Evolutionary conservation across 805 yeast species (phyloP).

Genomic region (Teunomyces panamensis): DNA sequence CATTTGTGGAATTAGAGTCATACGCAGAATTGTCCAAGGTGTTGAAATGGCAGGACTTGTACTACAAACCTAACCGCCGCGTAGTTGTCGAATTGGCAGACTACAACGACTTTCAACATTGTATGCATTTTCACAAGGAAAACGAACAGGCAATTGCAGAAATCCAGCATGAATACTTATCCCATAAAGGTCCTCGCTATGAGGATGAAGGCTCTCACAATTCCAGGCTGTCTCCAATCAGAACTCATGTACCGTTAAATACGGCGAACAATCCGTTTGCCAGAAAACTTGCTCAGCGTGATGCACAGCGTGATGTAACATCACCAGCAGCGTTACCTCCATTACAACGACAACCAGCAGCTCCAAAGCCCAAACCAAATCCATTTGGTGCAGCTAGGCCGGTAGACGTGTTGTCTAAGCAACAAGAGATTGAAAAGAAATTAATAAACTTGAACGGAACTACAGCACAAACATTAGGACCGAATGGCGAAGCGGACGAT

Average conservation of each 20-base stretch:
- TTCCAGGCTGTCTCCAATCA: background rate
- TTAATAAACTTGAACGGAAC: conserved; percentile 86
- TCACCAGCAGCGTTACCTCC: conserved; percentile 4
- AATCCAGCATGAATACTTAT: conserved; percentile 28
- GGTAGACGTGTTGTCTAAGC: conserved; percentile 68
- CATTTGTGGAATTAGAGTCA: conserved; percentile 58
- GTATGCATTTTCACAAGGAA: conserved; percentile 38
- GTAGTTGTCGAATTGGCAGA: conserved; percentile 40
- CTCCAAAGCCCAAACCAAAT: conserved; percentile 45
- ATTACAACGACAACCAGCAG: conserved; percentile 8
- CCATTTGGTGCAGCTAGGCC: conserved; percentile 89
- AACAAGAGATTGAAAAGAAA: conserved; percentile 65
- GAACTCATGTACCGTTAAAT: background rate
- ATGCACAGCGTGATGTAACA: background rate
- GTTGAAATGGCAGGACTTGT: conserved; percentile 61
- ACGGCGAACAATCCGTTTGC: conserved; percentile 2
- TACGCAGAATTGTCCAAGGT: conserved; percentile 55
- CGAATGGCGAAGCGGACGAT: conserved; percentile 49
- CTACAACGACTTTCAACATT: conserved; percentile 37
- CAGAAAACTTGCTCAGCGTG: conserved; percentile 2
- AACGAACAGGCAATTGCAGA: conserved; percentile 28
- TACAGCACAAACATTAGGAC: conserved; percentile 79
- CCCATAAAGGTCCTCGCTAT: conserved; percentile 14
- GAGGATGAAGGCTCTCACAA: background rate
- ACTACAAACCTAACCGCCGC: conserved; percentile 40